Evolutionary conservation across 129 eudicot species (phyloP), one percentile per base, ranked within the genome.

Genomic region (Oenanthe sinensis): DNA sequence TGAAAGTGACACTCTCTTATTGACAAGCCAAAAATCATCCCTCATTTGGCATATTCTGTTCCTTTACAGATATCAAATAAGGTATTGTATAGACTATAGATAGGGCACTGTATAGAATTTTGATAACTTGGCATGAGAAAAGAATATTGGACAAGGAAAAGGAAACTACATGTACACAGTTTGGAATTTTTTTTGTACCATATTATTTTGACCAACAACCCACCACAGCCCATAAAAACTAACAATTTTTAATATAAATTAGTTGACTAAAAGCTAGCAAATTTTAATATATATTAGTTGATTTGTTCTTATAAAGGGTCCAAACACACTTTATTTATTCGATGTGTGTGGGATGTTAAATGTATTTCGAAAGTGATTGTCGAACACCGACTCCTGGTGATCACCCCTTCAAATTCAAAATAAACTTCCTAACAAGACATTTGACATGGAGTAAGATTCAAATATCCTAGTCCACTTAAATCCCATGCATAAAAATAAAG

Each of bases 401-500:
- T 5, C 42, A 39, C 42, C 42, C 5, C 42, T 39, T 39, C 42
- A 39, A 5, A 39, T 39, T 39, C 42, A 48, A 48, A 48, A 4
- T 8, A 48, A 2, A 17, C 33, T 17, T 58, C 30, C 67, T 3
- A 26, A 68, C 20, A 70, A 37, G 75, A 71, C 49, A 71, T 16
- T 9, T 40, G 33, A 71, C 48, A 42, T 71, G 75, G 47, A 71
- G 75, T 71, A 42, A 70, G 47, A 20, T 71, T 39, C 49, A 71
- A 71, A 43, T 30, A 13, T 71, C 49, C 15, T 71, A 20, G 46
- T 40, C 48, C 39, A 70, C 75, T 16, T 11, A 30, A 65, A 65
- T 15, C 19, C 20, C 42, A 65, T 65, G 71, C 71, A 65, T 65
- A 65, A 30, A 63, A 11, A 28, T 30, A 65, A 65, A 65, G 71